Percentiles rank a stretch among this genome's conserved stretches.
phyloP scores from a whole-genome alignment of 1,284 basidiomycete species.

The Phellopilus nigrolimitatus region DNA sequence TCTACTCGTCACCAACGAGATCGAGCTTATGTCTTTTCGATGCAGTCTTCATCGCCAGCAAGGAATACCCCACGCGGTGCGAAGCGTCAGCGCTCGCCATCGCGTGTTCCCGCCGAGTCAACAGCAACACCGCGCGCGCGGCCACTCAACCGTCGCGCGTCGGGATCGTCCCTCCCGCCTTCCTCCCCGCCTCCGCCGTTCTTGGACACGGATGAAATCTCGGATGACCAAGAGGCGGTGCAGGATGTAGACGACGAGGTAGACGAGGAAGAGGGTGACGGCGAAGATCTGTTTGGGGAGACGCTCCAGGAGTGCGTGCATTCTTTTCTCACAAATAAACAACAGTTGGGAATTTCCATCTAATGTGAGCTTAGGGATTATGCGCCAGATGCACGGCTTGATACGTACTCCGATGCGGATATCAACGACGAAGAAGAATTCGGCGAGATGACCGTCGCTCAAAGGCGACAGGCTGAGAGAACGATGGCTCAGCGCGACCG shows the following conservation, averaged over 20 bases:
- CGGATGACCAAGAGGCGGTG: constrained; percentile 74
- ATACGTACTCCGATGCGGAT: constrained; percentile 83
- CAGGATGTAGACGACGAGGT: constrained; percentile 61
- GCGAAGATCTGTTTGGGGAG: constrained; percentile 92
- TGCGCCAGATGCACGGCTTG: constrained; percentile 74
- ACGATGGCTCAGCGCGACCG: constrained; percentile 89
- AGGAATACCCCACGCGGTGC: constrained; percentile 30
- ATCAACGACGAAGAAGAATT: constrained; percentile 83
- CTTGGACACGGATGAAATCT: constrained; percentile 81
- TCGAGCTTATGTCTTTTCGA: too few species aligned
- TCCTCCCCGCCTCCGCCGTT: constrained; percentile 81
- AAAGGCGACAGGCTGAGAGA: constrained; percentile 81
- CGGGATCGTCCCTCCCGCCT: constrained; percentile 71
- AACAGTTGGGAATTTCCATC: too few species aligned
- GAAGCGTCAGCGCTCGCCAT: constrained; percentile 62
- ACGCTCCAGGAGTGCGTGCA: constrained; percentile 65
- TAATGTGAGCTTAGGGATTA: constrained; percentile 66
- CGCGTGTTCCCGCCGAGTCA: constrained; percentile 43
- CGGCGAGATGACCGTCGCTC: constrained; percentile 67
- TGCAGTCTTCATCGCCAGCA: constrained; percentile 18
- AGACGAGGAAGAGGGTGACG: constrained; percentile 79
- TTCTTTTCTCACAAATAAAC: not conserved
- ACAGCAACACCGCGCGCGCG: constrained; percentile 43
- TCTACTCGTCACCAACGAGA: too few species aligned
- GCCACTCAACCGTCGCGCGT: constrained; percentile 48